These are phyloP conservation scores for Penicillium digitatum DNA, from an alignment of 2,329 filamentous ascomycete species.

Conservation along the genomic window DNA sequence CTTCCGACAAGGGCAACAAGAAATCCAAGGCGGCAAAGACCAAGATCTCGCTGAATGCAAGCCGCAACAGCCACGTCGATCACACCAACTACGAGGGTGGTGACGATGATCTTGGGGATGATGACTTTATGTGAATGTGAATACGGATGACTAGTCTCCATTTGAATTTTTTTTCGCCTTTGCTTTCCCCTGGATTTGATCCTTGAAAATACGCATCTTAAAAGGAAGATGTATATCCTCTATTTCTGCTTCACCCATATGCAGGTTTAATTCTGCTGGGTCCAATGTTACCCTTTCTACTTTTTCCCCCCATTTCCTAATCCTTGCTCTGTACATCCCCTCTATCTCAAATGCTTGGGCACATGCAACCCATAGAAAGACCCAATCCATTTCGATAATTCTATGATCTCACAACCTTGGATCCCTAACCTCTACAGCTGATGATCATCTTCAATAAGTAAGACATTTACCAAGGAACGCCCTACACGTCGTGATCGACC, in stretches of 20 bases:
- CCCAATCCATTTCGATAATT: constrained; percentile 4
- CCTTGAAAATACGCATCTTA: constrained; percentile 11
- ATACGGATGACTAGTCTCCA: constrained; percentile 11
- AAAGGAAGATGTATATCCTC: not conserved
- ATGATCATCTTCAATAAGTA: too few species aligned
- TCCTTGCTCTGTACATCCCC: constrained; percentile 16
- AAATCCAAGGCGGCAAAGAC: constrained; percentile 96
- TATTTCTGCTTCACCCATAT: not conserved
- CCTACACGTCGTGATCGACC: constrained; percentile 4
- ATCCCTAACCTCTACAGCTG: not conserved
- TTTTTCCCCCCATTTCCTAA: not conserved
- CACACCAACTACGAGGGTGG: constrained; percentile 76
- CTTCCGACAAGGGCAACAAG: constrained; percentile 87
- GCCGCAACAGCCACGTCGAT: constrained; percentile 60
- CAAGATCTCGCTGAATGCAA: constrained; percentile 73
- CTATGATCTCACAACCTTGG: not conserved
- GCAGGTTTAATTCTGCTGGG: not conserved
- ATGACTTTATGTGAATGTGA: constrained; percentile 47
- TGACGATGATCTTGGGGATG: constrained; percentile 73
- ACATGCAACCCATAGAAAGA: constrained; percentile 20
- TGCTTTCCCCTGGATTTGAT: constrained; percentile 4
- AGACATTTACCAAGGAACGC: too few species aligned
- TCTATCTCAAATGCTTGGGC: not conserved
- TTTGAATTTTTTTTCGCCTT: constrained; percentile 12
- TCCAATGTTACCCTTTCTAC: not conserved